phyloP scores from a whole-genome alignment of 2,329 filamentous ascomycete genomes.

The Xylaria sp. region DNA sequence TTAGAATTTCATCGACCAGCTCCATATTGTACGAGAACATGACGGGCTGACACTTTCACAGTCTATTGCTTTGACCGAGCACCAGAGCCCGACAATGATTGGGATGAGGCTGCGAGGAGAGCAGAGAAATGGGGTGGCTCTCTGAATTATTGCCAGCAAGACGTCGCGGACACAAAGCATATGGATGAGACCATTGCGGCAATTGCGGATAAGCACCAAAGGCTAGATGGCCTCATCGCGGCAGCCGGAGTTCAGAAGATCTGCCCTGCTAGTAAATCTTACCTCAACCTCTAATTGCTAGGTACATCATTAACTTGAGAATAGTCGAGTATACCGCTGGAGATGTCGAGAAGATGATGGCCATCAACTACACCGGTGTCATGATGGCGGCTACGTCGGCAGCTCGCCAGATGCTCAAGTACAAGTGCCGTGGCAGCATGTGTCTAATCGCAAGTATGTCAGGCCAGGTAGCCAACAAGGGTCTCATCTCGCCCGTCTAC shows the following conservation, averaged over 20 bases:
- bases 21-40: background rate
- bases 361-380: slow-evolving; percentile 72
- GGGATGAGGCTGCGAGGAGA: slow-evolving; percentile 62
- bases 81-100: slow-evolving; percentile 59
- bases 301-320: slow-evolving; percentile 2
- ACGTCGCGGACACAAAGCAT: slow-evolving; percentile 66
- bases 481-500: slow-evolving; percentile 68
- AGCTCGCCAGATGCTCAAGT: slow-evolving; percentile 65
- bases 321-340: slow-evolving; percentile 69
- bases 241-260: slow-evolving; percentile 74
- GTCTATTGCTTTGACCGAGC: slow-evolving; percentile 64
- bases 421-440: slow-evolving; percentile 59
- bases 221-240: slow-evolving; percentile 69
- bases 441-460: slow-evolving; percentile 64
- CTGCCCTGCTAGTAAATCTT: slow-evolving; percentile 48
- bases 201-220: slow-evolving; percentile 65
- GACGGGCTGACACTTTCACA: slow-evolving; percentile 33
- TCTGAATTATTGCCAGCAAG: slow-evolving; percentile 70
- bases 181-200: slow-evolving; percentile 63
- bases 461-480: slow-evolving; percentile 58
- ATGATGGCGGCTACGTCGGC: slow-evolving; percentile 74
- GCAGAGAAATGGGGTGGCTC: slow-evolving; percentile 68
- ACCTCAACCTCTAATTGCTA: background rate
- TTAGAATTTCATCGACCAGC: background rate
- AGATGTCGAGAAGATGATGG: slow-evolving; percentile 65